Evolutionary conservation across 1,139 yeast species (phyloP).

Genomic region (Lodderomyces pseudojiufengensis): DNA sequence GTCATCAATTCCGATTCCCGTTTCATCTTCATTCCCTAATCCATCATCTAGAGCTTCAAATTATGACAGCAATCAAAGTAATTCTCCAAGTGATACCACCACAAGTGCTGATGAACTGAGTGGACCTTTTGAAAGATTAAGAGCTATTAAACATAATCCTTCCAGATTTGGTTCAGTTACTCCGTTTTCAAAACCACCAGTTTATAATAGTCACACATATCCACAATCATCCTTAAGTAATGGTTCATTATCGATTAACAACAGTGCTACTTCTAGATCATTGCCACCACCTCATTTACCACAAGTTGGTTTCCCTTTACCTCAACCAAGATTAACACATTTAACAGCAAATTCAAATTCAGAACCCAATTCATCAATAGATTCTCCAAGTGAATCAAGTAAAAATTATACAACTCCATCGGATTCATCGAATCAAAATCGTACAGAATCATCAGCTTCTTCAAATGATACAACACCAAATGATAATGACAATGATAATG

Average conservation of each 20-base stretch:
- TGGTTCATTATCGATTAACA: neutral
- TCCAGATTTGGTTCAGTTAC: constrained; percentile 5
- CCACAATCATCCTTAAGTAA: neutral
- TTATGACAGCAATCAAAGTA: neutral
- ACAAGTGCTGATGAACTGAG: neutral
- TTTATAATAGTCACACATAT: neutral
- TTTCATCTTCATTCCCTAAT: neutral
- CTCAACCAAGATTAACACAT: constrained; percentile 2
- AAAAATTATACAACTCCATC: constrained; percentile 3
- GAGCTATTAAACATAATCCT: neutral
- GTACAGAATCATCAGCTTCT: constrained; percentile 1
- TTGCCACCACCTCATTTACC: constrained; percentile 5
- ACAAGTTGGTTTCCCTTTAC: constrained; percentile 7
- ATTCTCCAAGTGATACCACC: neutral
- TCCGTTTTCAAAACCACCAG: constrained; percentile 1
- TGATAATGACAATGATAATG: neutral
- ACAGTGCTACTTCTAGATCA: neutral
- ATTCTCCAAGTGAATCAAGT: neutral
- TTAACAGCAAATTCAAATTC: neutral
- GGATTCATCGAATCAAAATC: neutral
- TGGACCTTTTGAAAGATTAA: neutral
- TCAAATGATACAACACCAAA: constrained; percentile 1
- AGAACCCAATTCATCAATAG: neutral
- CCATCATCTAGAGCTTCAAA: neutral
- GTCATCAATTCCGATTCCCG: neutral